Evolutionary conservation across 2,329 filamentous ascomycete species (phyloP), one percentile per base, ranked within the genome.

Genomic region (Diaporthe helianthi): DNA sequence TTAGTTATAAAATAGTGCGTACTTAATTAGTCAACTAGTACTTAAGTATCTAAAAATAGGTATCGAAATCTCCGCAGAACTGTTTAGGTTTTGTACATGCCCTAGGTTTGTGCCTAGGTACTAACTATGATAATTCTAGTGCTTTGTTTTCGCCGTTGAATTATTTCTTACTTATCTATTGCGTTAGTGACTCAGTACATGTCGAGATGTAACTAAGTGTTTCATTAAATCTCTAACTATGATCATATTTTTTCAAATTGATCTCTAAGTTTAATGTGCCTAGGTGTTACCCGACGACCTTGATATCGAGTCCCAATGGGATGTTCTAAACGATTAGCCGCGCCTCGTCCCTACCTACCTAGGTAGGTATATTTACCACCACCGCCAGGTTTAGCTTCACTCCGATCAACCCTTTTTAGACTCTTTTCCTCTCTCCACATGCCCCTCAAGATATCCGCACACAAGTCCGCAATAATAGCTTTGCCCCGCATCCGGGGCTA

Each of bases 301-400:
- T n/a, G n/a, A n/a, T n/a, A n/a, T n/a, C 0, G 75, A 73, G 67
- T 76, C 73, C 76, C 76, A 79, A 79, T 1, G 77, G 71, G 19
- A n/a, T 31, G 17, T 58, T 58, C 64, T 64, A 70, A 29, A 65
- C 68, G 7, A 71, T 68, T 10, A 71, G 12, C 64, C 68, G 41
- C 15, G 64, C 64, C 15, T 70, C 64, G 26, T 13, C 24, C 1
- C 4, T 26, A n/a, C n/a, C n/a, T n/a, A n/a, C n/a, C n/a, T n/a
- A n/a, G n/a, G n/a, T n/a, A n/a, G n/a, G n/a, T n/a, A n/a, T 55
- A 33, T 17, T 26, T 31, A 22, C 52, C 51, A 19, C 31, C 8
- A 15, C 15, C 19, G 4, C 51, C 31, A 8, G 10, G 31, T 22
- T 2, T 9, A 44, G 17, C 22, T 12, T 9, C 19, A 4, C n/a